Evolutionary conservation across 179 eudicot genomes (phyloP).

Genomic region (Amaranthus tricolor): DNA sequence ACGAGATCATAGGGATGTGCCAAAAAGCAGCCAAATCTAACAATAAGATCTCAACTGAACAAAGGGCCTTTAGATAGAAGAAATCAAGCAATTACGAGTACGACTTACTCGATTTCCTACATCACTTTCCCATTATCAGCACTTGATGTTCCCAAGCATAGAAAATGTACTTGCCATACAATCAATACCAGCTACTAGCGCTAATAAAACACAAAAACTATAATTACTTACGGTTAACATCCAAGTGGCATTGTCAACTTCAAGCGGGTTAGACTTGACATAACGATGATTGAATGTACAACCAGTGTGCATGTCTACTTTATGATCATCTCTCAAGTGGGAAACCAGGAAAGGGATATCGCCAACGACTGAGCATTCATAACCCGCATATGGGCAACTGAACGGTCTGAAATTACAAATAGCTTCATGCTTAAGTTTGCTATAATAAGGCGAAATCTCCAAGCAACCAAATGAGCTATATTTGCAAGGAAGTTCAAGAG

Average conservation of each 20-base stretch:
- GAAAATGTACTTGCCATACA: not conserved
- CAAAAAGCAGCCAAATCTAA: not conserved
- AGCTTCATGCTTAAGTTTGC: constrained; percentile 45
- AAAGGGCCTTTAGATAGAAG: not conserved
- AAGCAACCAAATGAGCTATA: constrained; percentile 39
- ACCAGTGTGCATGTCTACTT: constrained; percentile 50
- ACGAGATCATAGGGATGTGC: not conserved
- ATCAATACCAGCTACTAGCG: not conserved
- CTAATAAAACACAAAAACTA: not conserved
- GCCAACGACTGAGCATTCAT: constrained; percentile 43
- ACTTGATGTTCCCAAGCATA: not conserved
- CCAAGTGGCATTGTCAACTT: constrained; percentile 49
- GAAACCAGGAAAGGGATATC: constrained; percentile 41
- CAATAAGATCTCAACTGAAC: not conserved
- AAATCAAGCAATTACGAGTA: not conserved
- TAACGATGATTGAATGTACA: constrained; percentile 51
- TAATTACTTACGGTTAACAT: constrained; percentile 38
- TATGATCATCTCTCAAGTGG: constrained; percentile 44
- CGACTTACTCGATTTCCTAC: not conserved
- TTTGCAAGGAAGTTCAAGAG: constrained; percentile 54
- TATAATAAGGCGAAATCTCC: constrained; percentile 43
- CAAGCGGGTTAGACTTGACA: constrained; percentile 44
- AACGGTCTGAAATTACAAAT: constrained; percentile 40
- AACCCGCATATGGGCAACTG: constrained; percentile 49
- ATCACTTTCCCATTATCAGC: not conserved